Percentiles rank a stretch among this genome's conserved stretches.
Conservation (phyloP, 768 basidiomycete species). For the Lactarius vividus region DNA sequence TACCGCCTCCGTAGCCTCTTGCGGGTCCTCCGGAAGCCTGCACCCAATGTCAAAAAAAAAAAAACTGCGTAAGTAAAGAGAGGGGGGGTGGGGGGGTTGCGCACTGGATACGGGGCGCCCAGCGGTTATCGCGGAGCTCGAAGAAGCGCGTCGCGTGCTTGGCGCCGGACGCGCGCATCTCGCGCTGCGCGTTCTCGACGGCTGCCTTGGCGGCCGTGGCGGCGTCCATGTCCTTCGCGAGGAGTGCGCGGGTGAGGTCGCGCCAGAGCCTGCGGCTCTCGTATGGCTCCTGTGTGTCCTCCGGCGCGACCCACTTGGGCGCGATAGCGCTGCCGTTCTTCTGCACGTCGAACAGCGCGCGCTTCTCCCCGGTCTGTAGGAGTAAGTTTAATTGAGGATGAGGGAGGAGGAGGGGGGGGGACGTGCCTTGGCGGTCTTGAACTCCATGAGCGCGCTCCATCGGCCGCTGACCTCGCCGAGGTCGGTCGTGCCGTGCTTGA, state of each 20-base stretch:
- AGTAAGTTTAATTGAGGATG: neutral
- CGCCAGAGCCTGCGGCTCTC: constrained; percentile 82
- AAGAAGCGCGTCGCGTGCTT: constrained; percentile 80
- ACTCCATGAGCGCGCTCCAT: constrained; percentile 91
- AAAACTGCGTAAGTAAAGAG: neutral
- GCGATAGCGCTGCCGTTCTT: constrained; percentile 72
- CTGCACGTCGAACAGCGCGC: constrained; percentile 79
- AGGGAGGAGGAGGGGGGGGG: neutral
- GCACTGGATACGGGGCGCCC: constrained; percentile 76
- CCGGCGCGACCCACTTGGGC: constrained; percentile 82
- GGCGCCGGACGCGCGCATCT: constrained; percentile 65
- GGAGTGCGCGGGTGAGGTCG: constrained; percentile 81
- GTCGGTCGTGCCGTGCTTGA: constrained; percentile 61
- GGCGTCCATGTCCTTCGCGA: constrained; percentile 86
- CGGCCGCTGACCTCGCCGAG: constrained; percentile 85
- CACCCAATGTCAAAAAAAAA: no score
- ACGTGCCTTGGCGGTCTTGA: constrained; percentile 64
- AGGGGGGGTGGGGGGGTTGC: constrained; percentile 32
- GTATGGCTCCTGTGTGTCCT: constrained; percentile 83
- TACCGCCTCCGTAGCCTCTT: constrained; percentile 62
- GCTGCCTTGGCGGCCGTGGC: constrained; percentile 87
- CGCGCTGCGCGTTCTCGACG: constrained; percentile 91
- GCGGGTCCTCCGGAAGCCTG: constrained; percentile 71
- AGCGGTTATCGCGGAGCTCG: constrained; percentile 69
- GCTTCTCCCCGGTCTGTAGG: constrained; percentile 60